Base-by-base conservation (phyloP, 805 yeast species). In the Pichia cephalocereana region DNA sequence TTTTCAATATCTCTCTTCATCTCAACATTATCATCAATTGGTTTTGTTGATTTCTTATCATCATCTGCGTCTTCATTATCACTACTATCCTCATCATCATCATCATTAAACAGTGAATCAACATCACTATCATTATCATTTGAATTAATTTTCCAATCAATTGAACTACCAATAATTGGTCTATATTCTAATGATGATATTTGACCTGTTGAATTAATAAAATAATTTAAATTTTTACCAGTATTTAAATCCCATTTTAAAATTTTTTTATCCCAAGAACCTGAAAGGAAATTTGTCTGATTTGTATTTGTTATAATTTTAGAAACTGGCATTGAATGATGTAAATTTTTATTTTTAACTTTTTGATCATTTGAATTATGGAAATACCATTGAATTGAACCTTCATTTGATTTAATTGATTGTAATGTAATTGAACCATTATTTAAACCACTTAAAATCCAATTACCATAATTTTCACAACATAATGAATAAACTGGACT, bases 401-500 rank as follows among this genome's bases (percentile, higher is more conserved):
- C 98, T 64, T 91, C 96, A 59, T 75, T 78, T 56, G 86, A 82
- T 46, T 96, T 71, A 55, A 87, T 77, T 1, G 95, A 80, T 63
- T 89, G 96, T 49, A 93, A 62, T 1, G 88, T 74, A 32, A 93
- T 86, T 1, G 96, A 97, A 28, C 99, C 99, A 32, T 80, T 75
- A 39, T 76, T 71, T 23, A 89, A 72, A 0, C 99, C 99, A 36
- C 91, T 75, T 17, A 90, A 62, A 41, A 93, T 69, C 93, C 96
- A 93, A 40, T 80, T 69, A 5, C 93, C 86, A 56, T 86, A 86
- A 23, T 79, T 72, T 56, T 93, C 95, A 1, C 79, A 95, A 14
- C 86, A 96, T 54, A 93, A 62, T 0, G 97, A 78, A 62, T 87
- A 86, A 0, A 90, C 97, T 0, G 98, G 96, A 18, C 91, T 86